phyloP scores from a whole-genome alignment of 805 yeast species.

The Saccharomycopsis guyanensis region DNA sequence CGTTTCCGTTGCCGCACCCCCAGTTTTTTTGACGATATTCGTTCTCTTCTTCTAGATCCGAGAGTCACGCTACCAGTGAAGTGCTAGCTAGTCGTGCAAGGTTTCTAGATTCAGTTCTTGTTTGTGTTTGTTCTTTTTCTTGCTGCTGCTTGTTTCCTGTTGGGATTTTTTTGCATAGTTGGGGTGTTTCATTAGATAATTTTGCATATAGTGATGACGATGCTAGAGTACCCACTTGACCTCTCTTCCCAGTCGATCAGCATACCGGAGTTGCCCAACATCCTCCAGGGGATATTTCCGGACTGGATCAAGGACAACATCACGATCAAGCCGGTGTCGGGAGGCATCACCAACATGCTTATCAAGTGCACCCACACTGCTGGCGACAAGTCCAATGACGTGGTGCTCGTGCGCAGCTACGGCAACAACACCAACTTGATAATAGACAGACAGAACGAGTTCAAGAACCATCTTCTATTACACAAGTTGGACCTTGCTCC shows the following conservation, averaged over 20 bases:
- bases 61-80: too few species aligned
- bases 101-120: too few species aligned
- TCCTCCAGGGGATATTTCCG: constrained; percentile 39
- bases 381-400: constrained; percentile 26
- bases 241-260: constrained; percentile 9
- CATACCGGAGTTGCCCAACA: constrained; percentile 29
- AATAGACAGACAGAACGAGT: constrained; percentile 68
- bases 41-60: too few species aligned
- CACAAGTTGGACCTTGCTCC: constrained; percentile 60
- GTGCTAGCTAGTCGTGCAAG: too few species aligned
- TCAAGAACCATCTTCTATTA: constrained; percentile 58
- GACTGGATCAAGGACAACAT: constrained; percentile 30
- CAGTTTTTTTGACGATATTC: too few species aligned
- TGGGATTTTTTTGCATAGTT: too few species aligned
- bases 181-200: too few species aligned
- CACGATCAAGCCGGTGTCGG: constrained; percentile 40
- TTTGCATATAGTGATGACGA: constrained; percentile 4
- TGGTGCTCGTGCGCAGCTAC: constrained; percentile 57
- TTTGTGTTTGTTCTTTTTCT: too few species aligned
- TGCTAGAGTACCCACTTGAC: constrained; percentile 15
- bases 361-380: constrained; percentile 34
- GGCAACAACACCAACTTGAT: constrained; percentile 68
- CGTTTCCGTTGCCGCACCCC: too few species aligned
- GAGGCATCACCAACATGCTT: constrained; percentile 60
- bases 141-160: too few species aligned